Evolutionary conservation across 2,329 filamentous ascomycete species (phyloP).

Genomic region (Cladosporium sp.): DNA sequence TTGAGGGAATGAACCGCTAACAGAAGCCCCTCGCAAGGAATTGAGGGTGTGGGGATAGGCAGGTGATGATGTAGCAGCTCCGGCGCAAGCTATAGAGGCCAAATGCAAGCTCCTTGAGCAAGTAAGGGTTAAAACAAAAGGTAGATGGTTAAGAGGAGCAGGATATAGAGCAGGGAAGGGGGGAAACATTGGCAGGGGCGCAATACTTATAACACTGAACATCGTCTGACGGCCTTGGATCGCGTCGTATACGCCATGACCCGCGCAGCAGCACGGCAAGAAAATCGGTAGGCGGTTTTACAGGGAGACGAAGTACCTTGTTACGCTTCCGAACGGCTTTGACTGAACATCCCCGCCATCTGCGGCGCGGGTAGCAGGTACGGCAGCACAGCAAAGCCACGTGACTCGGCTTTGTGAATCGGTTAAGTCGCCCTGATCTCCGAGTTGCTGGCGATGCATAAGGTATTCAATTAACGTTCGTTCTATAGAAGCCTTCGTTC

Average conservation of each 20-base stretch:
- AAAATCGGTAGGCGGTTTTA: conserved; percentile 12
- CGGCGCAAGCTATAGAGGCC: conserved; percentile 2
- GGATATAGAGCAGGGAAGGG: background rate
- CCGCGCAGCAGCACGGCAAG: conserved; percentile 1
- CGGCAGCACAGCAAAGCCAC: background rate
- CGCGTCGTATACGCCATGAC: conserved; percentile 16
- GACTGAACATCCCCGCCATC: background rate
- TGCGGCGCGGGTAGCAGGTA: background rate
- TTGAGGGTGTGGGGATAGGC: background rate
- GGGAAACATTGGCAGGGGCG: background rate
- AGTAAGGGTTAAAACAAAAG: background rate
- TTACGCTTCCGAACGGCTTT: conserved; percentile 11
- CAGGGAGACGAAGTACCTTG: conserved; percentile 6
- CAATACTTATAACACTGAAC: conserved; percentile 9
- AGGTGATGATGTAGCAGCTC: background rate
- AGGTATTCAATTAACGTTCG: background rate
- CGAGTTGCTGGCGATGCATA: background rate
- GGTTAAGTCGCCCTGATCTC: background rate
- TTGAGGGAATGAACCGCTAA: background rate
- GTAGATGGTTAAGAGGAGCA: background rate
- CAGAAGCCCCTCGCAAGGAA: background rate
- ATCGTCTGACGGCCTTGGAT: background rate
- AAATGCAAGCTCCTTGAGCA: background rate
- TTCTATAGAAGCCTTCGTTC: background rate
- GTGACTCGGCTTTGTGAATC: background rate